Evolutionary conservation across 106 monocot genomes (phyloP).

Genomic region (Acorus calamus): DNA sequence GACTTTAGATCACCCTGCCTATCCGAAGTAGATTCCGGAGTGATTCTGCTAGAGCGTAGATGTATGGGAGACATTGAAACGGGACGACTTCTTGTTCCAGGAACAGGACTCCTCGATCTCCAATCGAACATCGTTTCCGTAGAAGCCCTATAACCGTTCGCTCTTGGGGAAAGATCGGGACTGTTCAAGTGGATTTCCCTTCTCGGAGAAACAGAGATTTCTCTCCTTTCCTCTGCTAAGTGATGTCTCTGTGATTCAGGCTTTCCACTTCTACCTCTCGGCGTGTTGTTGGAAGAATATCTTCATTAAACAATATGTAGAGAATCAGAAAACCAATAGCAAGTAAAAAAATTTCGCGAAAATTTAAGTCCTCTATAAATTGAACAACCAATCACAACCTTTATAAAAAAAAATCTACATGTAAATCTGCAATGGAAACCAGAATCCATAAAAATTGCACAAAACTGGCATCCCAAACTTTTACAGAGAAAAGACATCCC

Average conservation of each 20-base stretch:
- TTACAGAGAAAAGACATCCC: too few species aligned
- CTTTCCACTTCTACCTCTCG: slow-evolving; percentile 24
- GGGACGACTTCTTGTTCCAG: slow-evolving; percentile 25
- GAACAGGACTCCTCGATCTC: slow-evolving; percentile 19
- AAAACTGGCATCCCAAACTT: too few species aligned
- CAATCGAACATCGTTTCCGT: slow-evolving; percentile 21
- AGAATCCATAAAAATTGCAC: too few species aligned
- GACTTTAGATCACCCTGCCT: slow-evolving; percentile 52
- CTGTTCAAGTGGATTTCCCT: slow-evolving; percentile 18
- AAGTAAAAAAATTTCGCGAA: too few species aligned
- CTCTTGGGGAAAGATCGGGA: slow-evolving; percentile 15
- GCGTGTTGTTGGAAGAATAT: slow-evolving; percentile 18
- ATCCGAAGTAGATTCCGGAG: slow-evolving; percentile 35
- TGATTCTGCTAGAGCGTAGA: slow-evolving; percentile 14
- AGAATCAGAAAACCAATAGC: too few species aligned
- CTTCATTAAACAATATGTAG: slow-evolving; percentile 21
- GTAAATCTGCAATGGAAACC: too few species aligned
- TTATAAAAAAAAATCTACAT: too few species aligned
- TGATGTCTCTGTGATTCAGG: slow-evolving; percentile 18
- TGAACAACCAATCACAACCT: too few species aligned
- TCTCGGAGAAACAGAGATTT: slow-evolving; percentile 35
- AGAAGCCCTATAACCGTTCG: slow-evolving; percentile 13
- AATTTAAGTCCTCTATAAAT: too few species aligned
- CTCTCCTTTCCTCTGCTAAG: slow-evolving; percentile 21
- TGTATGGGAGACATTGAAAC: slow-evolving; percentile 46